A percentile compares a stretch with the other conserved stretches of the same genome.
Conservation (phyloP, 768 basidiomycete species). For the Lactifluus hygrophoroides region DNA sequence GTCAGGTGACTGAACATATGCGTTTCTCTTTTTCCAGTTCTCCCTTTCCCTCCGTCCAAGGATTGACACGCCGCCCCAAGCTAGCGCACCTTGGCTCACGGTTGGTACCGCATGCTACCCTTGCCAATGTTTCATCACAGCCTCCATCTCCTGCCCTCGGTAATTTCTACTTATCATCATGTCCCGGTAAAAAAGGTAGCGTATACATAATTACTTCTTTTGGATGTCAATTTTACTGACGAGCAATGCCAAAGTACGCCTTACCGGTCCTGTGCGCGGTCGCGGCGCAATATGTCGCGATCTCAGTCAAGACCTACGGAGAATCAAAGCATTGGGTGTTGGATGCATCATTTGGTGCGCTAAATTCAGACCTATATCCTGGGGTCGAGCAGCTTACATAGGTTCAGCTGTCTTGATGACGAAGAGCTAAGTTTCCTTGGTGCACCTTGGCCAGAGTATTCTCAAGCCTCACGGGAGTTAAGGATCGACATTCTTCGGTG, state of each 20-base stretch:
- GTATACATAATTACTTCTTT: neutral
- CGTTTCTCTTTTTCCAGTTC: neutral
- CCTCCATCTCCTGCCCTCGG: slow-evolving; percentile 39
- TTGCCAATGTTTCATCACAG: neutral
- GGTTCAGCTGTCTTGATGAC: slow-evolving; percentile 71
- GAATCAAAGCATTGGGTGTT: slow-evolving; percentile 68
- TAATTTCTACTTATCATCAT: slow-evolving; percentile 84
- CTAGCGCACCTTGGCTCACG: neutral
- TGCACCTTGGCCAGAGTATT: slow-evolving; percentile 78
- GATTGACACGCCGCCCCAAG: slow-evolving; percentile 1
- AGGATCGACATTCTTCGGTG: slow-evolving; percentile 79
- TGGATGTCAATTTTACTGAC: neutral
- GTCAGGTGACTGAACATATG: neutral
- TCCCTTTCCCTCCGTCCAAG: neutral
- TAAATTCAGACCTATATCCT: neutral
- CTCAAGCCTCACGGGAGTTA: slow-evolving; percentile 44
- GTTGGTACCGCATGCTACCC: neutral
- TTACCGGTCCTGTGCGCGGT: slow-evolving; percentile 69
- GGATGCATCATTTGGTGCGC: slow-evolving; percentile 76
- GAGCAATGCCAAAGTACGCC: slow-evolving; percentile 40
- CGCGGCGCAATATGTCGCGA: slow-evolving; percentile 79
- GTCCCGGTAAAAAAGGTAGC: slow-evolving; percentile 89
- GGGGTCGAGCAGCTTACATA: neutral
- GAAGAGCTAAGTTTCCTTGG: slow-evolving; percentile 78
- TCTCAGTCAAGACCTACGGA: slow-evolving; percentile 60